Percentiles rank a stretch among this genome's conserved stretches.
phyloP scores from a whole-genome alignment of 202 grass and related monocot genomes.

The Thinopyrum obtusiflorum region DNA sequence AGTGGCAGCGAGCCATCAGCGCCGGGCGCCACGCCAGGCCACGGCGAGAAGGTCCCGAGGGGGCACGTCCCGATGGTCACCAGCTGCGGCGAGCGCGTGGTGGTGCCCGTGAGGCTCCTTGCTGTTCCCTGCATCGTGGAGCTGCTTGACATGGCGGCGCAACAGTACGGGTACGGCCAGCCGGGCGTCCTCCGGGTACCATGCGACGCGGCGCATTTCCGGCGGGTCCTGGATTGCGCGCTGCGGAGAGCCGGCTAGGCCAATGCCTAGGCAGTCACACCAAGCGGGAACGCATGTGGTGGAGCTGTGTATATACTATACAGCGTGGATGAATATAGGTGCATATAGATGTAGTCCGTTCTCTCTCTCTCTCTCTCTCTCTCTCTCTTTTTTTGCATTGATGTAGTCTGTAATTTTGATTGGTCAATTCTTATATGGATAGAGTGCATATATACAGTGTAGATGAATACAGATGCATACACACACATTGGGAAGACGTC shows the following conservation, averaged over 20 bases:
- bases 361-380: too few relatives aligned
- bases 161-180: constrained; percentile 41
- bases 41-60: neutral
- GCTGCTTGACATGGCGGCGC: constrained; percentile 37
- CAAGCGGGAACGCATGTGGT: neutral
- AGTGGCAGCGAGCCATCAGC: neutral
- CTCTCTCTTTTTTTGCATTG: too few relatives aligned
- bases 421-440: too few relatives aligned
- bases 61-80: neutral
- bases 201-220: constrained; percentile 30
- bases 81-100: neutral
- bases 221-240: constrained; percentile 8
- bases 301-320: neutral
- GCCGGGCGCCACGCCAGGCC: neutral
- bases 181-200: constrained; percentile 41
- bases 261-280: too few relatives aligned
- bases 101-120: constrained; percentile 28
- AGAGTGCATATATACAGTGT: neutral
- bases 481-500: too few relatives aligned
- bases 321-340: neutral
- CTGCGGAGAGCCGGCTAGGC: neutral
- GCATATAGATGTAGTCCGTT: neutral
- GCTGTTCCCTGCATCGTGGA: constrained; percentile 8
- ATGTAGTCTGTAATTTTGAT: neutral
- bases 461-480: neutral